A percentile compares a stretch with the other conserved stretches of the same genome.
phyloP scores from a whole-genome alignment of 257 asterid species.

The Solanum verrucosum region DNA sequence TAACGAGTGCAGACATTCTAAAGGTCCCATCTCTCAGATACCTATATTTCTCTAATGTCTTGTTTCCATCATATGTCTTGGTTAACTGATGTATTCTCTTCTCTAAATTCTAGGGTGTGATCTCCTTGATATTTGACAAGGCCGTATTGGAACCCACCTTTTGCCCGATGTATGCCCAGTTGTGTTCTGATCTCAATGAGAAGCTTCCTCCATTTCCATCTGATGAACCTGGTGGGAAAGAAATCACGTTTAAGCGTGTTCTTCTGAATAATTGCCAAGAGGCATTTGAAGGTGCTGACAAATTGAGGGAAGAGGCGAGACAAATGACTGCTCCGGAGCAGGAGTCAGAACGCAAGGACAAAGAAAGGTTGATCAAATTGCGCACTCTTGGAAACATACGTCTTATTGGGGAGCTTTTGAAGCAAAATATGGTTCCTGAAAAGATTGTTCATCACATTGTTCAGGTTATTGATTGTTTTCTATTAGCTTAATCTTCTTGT shows the following conservation, averaged over 20 bases:
- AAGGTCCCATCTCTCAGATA: neutral
- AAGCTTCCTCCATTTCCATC: constrained; percentile 92
- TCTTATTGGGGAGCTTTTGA: constrained; percentile 92
- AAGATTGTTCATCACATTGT: constrained; percentile 93
- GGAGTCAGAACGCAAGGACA: constrained; percentile 72
- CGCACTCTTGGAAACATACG: constrained; percentile 97
- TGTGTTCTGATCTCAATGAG: constrained; percentile 80
- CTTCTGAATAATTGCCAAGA: constrained; percentile 87
- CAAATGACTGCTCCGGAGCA: constrained; percentile 90
- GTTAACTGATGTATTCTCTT: neutral
- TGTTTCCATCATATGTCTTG: neutral
- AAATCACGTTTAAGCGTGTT: constrained; percentile 76
- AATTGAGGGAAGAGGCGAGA: constrained; percentile 69
- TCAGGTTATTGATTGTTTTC: constrained; percentile 39
- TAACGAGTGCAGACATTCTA: constrained; percentile 13
- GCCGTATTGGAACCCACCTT: constrained; percentile 12
- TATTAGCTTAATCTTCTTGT: neutral
- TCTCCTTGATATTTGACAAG: constrained; percentile 10
- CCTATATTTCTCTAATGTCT: neutral
- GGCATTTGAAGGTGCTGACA: constrained; percentile 83
- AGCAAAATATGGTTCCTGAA: constrained; percentile 97
- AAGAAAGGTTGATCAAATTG: constrained; percentile 73
- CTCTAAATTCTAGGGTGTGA: neutral
- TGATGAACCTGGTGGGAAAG: constrained; percentile 87
- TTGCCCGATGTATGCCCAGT: constrained; percentile 12